phyloP scores from a whole-genome alignment of 495 filamentous ascomycete species.

The Xylaria palmicola region DNA sequence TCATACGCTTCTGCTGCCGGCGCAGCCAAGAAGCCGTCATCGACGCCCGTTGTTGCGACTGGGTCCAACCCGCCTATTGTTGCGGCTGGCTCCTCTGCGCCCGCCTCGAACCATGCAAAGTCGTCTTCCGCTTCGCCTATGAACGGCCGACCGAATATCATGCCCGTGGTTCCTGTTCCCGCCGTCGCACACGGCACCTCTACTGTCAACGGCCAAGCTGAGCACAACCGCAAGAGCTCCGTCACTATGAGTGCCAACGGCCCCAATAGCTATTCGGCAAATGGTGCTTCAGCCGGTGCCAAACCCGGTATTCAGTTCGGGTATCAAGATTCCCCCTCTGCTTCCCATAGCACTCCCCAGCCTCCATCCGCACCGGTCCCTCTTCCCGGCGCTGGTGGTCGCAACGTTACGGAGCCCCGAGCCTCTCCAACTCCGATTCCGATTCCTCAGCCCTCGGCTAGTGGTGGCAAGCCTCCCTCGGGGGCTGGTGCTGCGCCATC shows the following conservation, averaged over 20 bases:
- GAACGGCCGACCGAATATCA: conserved; percentile 77
- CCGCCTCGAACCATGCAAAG: conserved; percentile 75
- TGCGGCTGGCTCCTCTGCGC: conserved; percentile 62
- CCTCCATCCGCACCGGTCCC: conserved; percentile 62
- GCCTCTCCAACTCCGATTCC: conserved; percentile 84
- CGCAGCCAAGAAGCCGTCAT: conserved; percentile 74
- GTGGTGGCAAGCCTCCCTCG: conserved; percentile 82
- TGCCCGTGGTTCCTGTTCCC: conserved; percentile 63
- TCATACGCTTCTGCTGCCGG: conserved; percentile 71
- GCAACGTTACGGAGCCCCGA: conserved; percentile 63
- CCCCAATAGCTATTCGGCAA: conserved; percentile 69
- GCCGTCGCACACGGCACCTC: conserved; percentile 50
- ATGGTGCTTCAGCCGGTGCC: conserved; percentile 63
- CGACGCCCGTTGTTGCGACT: conserved; percentile 66
- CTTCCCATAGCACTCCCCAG: conserved; percentile 59
- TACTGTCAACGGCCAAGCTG: conserved; percentile 55
- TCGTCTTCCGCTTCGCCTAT: conserved; percentile 70
- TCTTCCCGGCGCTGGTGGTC: conserved; percentile 61
- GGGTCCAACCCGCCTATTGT: conserved; percentile 64
- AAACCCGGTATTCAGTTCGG: conserved; percentile 75
- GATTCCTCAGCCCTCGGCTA: conserved; percentile 81
- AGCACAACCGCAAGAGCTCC: conserved; percentile 80
- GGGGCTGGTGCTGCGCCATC: conserved; percentile 62
- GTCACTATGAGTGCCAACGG: conserved; percentile 84
- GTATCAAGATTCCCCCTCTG: conserved; percentile 69